A percentile compares a stretch with the other conserved stretches of the same genome.
phyloP scores from a whole-genome alignment of 495 filamentous ascomycete species.

The Monascus purpureus region DNA sequence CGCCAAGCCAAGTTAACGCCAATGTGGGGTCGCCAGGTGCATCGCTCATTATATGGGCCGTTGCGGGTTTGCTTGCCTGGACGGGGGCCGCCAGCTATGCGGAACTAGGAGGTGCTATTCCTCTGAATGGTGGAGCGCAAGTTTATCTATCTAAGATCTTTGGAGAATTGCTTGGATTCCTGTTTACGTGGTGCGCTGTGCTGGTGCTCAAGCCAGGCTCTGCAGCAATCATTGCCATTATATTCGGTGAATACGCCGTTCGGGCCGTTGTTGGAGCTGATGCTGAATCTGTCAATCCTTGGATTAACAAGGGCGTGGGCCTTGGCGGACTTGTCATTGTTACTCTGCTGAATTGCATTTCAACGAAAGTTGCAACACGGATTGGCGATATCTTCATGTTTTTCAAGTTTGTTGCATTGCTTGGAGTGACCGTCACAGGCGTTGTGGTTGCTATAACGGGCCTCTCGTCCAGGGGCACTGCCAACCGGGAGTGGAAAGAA shows the following conservation, averaged over 20 bases:
- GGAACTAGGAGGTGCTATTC: constrained; percentile 89
- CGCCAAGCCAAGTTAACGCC: constrained; percentile 82
- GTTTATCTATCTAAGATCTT: constrained; percentile 92
- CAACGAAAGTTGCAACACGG: constrained; percentile 72
- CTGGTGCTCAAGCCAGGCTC: constrained; percentile 87
- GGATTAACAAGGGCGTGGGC: constrained; percentile 86
- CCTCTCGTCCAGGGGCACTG: constrained; percentile 55
- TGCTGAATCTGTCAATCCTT: constrained; percentile 56
- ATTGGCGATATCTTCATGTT: constrained; percentile 90
- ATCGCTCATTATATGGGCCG: constrained; percentile 74
- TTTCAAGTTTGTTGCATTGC: constrained; percentile 80
- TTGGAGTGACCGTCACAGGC: constrained; percentile 77
- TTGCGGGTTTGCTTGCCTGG: constrained; percentile 88
- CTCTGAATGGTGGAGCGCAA: constrained; percentile 86
- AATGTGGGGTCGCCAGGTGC: constrained; percentile 90
- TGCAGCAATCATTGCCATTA: constrained; percentile 89
- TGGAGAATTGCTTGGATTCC: constrained; percentile 78
- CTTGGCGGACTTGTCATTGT: constrained; percentile 60
- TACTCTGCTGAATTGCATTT: constrained; percentile 77
- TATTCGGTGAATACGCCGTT: constrained; percentile 94
- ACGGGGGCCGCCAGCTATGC: constrained; percentile 94
- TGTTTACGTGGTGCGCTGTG: constrained; percentile 93
- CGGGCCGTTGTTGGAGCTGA: constrained; percentile 73
- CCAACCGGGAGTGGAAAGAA: constrained; percentile 78
- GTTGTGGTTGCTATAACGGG: constrained; percentile 85